These are phyloP conservation scores for Diutina mesorugosa DNA, from an alignment of 1,139 yeast species.

Conservation along the genomic window DNA sequence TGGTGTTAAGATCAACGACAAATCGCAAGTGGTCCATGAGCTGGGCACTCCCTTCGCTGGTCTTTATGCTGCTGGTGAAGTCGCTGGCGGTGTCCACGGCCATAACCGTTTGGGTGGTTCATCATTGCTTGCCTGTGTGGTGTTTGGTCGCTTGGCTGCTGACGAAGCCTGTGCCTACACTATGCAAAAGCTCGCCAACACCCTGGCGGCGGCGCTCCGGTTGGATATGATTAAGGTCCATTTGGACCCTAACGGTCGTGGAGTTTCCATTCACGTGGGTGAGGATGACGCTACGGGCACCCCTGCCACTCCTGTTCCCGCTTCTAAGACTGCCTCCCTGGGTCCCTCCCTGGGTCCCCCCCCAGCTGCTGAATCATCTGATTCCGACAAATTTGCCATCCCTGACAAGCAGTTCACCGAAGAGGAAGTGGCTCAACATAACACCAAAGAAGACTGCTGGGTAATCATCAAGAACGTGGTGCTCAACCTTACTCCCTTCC, in stretches of 20 bases:
- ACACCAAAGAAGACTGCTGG: conserved; percentile 65
- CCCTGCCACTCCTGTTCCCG: too few relatives aligned
- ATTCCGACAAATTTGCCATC: conserved; percentile 7
- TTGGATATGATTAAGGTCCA: not conserved
- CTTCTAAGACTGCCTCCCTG: not conserved
- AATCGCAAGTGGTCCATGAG: conserved; percentile 39
- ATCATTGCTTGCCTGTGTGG: conserved; percentile 68
- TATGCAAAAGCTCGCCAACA: not conserved
- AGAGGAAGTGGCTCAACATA: conserved; percentile 56
- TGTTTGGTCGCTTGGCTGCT: conserved; percentile 58
- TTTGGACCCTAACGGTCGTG: not conserved
- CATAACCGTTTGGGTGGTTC: conserved; percentile 70
- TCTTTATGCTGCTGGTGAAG: conserved; percentile 67
- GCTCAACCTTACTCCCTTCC: conserved; percentile 69
- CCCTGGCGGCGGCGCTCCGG: not conserved
- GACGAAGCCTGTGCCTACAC: conserved; percentile 16
- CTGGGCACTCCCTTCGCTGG: conserved; percentile 38
- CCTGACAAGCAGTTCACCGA: conserved; percentile 31
- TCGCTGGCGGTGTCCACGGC: conserved; percentile 78
- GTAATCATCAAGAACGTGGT: conserved; percentile 75
- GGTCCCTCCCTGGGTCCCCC: not conserved
- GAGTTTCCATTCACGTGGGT: not conserved
- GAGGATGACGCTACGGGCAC: not conserved
- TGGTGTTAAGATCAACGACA: conserved; percentile 56
- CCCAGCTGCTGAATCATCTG: not conserved